Conservation (phyloP, 148 eudicot genomes). For the Silene latifolia region DNA sequence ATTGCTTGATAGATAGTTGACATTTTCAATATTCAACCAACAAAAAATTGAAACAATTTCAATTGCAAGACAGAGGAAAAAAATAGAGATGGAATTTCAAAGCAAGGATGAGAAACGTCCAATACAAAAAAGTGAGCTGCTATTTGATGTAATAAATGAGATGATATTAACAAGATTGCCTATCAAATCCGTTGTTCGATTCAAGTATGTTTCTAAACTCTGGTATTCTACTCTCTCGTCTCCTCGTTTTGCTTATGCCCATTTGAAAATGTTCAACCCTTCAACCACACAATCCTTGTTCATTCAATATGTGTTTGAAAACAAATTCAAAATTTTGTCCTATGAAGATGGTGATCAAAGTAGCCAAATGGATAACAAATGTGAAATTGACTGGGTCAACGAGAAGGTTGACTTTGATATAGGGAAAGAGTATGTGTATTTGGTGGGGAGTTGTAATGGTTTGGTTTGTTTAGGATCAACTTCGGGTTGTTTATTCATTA, state of each 20-base stretch:
- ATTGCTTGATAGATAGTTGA: too few species aligned
- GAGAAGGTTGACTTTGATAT: neutral
- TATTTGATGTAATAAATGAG: neutral
- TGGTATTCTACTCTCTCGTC: constrained; percentile 21
- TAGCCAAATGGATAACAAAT: too few species aligned
- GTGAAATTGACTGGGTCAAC: too few species aligned
- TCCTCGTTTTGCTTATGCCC: constrained; percentile 5
- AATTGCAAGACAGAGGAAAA: too few species aligned
- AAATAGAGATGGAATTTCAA: too few species aligned
- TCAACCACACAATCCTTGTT: neutral
- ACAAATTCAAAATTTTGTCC: too few species aligned
- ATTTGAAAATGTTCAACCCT: constrained; percentile 1
- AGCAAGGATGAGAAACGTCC: too few species aligned
- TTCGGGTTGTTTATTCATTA: neutral
- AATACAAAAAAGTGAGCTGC: constrained; percentile 13
- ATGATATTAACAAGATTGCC: constrained; percentile 1
- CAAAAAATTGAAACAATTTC: too few species aligned
- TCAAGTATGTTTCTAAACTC: too few species aligned
- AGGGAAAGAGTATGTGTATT: neutral
- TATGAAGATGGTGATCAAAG: too few species aligned
- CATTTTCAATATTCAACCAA: neutral
- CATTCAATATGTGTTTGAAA: too few species aligned
- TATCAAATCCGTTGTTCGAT: too few species aligned
- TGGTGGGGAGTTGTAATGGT: neutral
- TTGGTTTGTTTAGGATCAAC: neutral